Evolutionary conservation across 192 early-diverging fungal genomes (phyloP).

Genomic region (Haplosporangium gracile): DNA sequence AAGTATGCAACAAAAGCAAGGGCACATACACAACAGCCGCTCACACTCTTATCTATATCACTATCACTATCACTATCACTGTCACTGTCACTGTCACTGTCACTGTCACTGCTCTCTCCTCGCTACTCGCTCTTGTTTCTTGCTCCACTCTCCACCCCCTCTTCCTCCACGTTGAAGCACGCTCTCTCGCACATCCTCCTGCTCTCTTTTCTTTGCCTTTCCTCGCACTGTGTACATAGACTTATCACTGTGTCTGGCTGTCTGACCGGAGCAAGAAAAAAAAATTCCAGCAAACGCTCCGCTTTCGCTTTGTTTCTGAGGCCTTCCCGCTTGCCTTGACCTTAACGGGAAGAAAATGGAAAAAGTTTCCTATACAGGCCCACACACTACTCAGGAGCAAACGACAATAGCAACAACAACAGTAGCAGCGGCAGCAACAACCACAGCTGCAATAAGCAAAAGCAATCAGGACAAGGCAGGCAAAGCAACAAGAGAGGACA

Average conservation of each 20-base stretch:
- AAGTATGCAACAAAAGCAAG: neutral
- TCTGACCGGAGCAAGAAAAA: neutral
- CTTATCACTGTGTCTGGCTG: neutral
- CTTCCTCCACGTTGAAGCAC: neutral
- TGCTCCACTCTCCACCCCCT: neutral
- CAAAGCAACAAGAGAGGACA: neutral
- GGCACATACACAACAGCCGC: too few relatives aligned
- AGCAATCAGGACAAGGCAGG: too few relatives aligned
- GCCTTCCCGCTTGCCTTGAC: neutral
- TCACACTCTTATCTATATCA: too few relatives aligned
- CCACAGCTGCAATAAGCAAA: neutral
- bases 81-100: too few relatives aligned
- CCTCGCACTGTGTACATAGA: too few relatives aligned
- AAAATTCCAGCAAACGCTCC: neutral
- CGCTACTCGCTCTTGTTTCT: neutral
- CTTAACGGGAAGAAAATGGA: neutral
- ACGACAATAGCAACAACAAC: too few relatives aligned
- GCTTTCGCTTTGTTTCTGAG: neutral
- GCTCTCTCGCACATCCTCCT: constrained; percentile 1
- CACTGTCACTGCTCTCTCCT: too few relatives aligned
- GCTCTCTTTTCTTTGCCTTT: neutral
- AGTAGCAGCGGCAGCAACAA: too few relatives aligned
- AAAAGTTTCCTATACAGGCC: neutral
- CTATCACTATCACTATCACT: too few relatives aligned
- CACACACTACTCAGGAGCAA: neutral